Percentiles rank a stretch among this genome's conserved stretches.
Evolutionary conservation across 2,329 filamentous ascomycete species (phyloP).

Genomic region (Ascomycota sp.): DNA sequence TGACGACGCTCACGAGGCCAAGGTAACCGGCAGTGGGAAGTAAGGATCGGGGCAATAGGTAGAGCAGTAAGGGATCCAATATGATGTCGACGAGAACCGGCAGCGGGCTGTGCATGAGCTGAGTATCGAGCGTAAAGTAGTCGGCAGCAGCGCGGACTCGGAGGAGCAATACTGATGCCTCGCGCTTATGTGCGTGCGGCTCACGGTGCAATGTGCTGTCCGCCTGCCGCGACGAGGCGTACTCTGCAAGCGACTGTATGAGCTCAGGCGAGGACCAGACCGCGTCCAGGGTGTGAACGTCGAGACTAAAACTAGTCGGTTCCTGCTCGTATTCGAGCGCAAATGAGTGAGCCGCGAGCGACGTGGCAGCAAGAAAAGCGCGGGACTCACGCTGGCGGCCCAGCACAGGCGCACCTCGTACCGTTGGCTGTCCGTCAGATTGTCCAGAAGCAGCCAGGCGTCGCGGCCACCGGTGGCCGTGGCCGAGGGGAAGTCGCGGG

Average conservation of each 20-base stretch:
- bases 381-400: constrained; percentile 60
- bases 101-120: constrained; percentile 55
- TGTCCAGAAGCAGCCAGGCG: constrained; percentile 62
- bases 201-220: constrained; percentile 1
- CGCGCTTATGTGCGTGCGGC: constrained; percentile 2
- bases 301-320: constrained; percentile 61
- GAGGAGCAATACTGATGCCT: constrained; percentile 45
- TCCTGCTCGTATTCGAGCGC: constrained; percentile 34
- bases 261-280: constrained; percentile 44
- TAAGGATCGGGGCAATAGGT: constrained; percentile 61
- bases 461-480: constrained; percentile 31
- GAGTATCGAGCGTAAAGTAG: constrained; percentile 57
- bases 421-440: constrained; percentile 47
- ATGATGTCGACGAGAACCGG: constrained; percentile 63
- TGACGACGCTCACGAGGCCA: constrained; percentile 31
- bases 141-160: constrained; percentile 60
- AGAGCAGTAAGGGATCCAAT: constrained; percentile 67
- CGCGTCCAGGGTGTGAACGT: constrained; percentile 38
- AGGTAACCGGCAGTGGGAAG: constrained; percentile 53
- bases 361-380: not conserved
- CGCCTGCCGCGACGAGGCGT: constrained; percentile 30
- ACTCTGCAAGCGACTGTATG: constrained; percentile 41
- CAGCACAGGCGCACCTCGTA: constrained; percentile 91
- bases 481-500: constrained; percentile 44
- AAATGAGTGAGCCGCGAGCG: not conserved